phyloP scores from a whole-genome alignment of 1,139 yeast species.

The Sugiyamaella neomexicana region DNA sequence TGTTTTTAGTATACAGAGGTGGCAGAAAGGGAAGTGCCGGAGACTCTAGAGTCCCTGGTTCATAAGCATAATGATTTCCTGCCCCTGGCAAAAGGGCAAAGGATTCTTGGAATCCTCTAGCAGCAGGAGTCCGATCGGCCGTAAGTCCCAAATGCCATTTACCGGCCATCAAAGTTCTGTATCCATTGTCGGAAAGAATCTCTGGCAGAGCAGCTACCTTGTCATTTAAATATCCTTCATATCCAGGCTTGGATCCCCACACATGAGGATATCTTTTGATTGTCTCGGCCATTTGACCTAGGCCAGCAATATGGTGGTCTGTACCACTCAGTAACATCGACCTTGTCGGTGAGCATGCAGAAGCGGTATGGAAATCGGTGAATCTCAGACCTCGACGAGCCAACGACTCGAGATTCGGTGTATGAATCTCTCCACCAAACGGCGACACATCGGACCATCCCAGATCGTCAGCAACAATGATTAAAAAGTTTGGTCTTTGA shows the following conservation, averaged over 20 bases:
- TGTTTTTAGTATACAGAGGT: conserved; percentile 44
- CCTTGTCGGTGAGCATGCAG: conserved; percentile 65
- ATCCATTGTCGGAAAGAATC: conserved; percentile 51
- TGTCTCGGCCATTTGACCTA: conserved; percentile 61
- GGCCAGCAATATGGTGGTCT: conserved; percentile 61
- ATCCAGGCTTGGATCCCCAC: conserved; percentile 52
- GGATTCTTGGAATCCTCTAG: conserved; percentile 54
- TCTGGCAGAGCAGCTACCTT: conserved; percentile 57
- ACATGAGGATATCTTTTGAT: conserved; percentile 43
- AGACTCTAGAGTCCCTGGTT: conserved; percentile 41
- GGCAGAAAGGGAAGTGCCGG: conserved; percentile 30
- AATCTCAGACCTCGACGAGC: conserved; percentile 50
- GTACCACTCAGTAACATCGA: conserved; percentile 64
- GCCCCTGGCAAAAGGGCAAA: conserved; percentile 58
- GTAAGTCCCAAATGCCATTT: conserved; percentile 60
- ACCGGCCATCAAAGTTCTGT: conserved; percentile 53
- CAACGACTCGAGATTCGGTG: conserved; percentile 53
- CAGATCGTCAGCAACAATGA: conserved; percentile 62
- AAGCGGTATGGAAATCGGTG: conserved; percentile 62
- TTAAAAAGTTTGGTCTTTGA: conserved; percentile 46
- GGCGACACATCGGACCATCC: conserved; percentile 60
- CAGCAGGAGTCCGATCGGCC: conserved; percentile 52
- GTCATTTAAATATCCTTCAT: conserved; percentile 56
- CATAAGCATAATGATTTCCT: conserved; percentile 56
- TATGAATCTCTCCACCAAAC: conserved; percentile 59